Conservation (phyloP, 192 early-diverging fungal species). For the Gaertneriomyces sp. region DNA sequence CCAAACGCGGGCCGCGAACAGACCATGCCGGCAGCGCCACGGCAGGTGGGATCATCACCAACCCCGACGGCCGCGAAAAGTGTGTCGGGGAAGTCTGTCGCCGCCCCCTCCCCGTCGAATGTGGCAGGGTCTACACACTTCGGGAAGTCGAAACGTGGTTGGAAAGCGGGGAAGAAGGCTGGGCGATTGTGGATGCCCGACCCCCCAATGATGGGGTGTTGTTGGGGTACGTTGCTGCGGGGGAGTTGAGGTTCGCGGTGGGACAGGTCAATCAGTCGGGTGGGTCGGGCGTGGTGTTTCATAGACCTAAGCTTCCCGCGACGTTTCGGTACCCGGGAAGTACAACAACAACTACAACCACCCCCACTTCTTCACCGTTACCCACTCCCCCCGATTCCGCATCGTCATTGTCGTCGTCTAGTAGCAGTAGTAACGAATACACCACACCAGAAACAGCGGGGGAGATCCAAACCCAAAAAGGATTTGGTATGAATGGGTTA, state of each 20-base stretch:
- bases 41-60: neutral
- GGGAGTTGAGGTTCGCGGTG: conserved; percentile 38
- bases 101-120: no score
- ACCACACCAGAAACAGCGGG: neutral
- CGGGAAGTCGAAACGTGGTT: no score
- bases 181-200: neutral
- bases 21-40: conserved; percentile 19
- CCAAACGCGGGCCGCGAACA: conserved; percentile 8
- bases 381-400: neutral
- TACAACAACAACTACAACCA: neutral
- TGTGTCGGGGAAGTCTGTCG: no score
- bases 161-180: neutral
- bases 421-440: neutral
- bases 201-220: conserved; percentile 42
- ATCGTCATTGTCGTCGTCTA: neutral
- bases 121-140: no score
- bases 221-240: conserved; percentile 76
- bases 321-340: neutral
- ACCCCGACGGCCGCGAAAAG: neutral
- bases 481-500: no score
- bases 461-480: no score
- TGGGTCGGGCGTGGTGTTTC: no score
- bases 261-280: no score
- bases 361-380: neutral
- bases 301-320: no score